Base-by-base conservation (phyloP, 1,139 yeast genomes). In the Candida dubliniensis region DNA sequence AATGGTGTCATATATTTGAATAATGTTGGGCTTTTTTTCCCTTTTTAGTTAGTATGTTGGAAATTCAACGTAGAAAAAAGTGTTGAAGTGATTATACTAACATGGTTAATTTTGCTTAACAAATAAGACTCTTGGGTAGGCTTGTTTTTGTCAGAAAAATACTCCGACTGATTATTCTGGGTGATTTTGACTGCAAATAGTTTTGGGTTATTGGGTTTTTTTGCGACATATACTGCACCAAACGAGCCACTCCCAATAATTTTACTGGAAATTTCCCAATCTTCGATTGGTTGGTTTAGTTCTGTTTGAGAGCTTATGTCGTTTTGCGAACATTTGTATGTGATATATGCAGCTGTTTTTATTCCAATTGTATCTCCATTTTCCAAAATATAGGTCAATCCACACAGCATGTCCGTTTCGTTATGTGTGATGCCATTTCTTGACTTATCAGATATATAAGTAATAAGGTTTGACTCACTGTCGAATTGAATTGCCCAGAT, bases 161-260 rank as follows among this genome's bases (percentile, higher is more conserved):
- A 47, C 7, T 29, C 32, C 2, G 46, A 36, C 2, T 33, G 37
- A 14, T 27, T 60, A 30, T 67, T 53, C 34, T 57, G 63, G 9
- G 79, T 69, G 4, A 79, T 64, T 49, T 80, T 80, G 13, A 71
- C 84, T 9, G 81, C 91, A 68, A 61, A 80, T 45, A 66, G 54
- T 26, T 56, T 46, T 2, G 43, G 35, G 4, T 50, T 47, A 2
- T 27, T 27, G 8, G 49, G 47, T 5, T 58, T 59, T 25, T 55
- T 49, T 3, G 73, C 67, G 27, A 68, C 56, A 47, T 55, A 58
- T 0, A 69, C 86, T 36, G 74, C 70, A 1, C 87, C 87, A 67
- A 81, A 82, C 0, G 86, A 76, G 0, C 89, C 89, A 36, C 67
- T 64, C 0, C 88, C 88, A 27, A 82, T 58, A 2, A 76, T 54